These are phyloP conservation scores for Plasmodium blacklocki DNA, from an alignment of 169 alveolate genomes.

Conservation along the genomic window DNA sequence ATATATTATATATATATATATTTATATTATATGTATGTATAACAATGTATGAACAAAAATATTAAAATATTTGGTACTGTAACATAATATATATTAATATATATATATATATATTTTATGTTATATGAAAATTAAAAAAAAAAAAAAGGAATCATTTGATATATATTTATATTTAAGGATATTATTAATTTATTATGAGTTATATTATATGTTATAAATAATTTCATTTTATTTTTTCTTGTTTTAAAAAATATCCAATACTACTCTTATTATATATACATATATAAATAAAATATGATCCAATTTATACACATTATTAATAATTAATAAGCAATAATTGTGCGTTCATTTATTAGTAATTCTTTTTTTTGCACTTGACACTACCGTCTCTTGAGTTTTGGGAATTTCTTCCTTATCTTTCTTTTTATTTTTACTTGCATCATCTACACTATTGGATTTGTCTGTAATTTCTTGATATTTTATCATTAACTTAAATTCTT, in stretches of 20 bases:
- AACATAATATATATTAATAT: neutral
- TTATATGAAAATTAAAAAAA: neutral
- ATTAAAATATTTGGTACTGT: too few species aligned
- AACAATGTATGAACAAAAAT: too few species aligned
- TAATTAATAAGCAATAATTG: neutral
- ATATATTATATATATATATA: too few species aligned
- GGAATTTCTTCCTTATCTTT: slow-evolving; percentile 27
- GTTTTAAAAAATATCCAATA: neutral
- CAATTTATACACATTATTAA: too few species aligned
- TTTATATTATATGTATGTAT: too few species aligned
- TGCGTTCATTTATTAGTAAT: slow-evolving; percentile 10
- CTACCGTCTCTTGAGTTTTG: slow-evolving; percentile 34
- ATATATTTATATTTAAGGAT: too few species aligned
- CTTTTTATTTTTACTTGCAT: slow-evolving; percentile 31
- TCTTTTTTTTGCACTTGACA: slow-evolving; percentile 45
- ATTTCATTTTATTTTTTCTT: neutral
- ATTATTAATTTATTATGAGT: too few species aligned
- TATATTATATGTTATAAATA: too few species aligned
- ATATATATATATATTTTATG: neutral
- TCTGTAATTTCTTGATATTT: slow-evolving; percentile 76
- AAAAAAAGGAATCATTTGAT: neutral
- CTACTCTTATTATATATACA: neutral
- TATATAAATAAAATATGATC: too few species aligned
- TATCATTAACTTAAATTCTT: slow-evolving; percentile 60
- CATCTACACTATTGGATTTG: slow-evolving; percentile 7